Percentiles rank a stretch among this genome's conserved stretches.
Conservation (phyloP, 768 basidiomycete genomes). For the Asterophora lycoperdoides region DNA sequence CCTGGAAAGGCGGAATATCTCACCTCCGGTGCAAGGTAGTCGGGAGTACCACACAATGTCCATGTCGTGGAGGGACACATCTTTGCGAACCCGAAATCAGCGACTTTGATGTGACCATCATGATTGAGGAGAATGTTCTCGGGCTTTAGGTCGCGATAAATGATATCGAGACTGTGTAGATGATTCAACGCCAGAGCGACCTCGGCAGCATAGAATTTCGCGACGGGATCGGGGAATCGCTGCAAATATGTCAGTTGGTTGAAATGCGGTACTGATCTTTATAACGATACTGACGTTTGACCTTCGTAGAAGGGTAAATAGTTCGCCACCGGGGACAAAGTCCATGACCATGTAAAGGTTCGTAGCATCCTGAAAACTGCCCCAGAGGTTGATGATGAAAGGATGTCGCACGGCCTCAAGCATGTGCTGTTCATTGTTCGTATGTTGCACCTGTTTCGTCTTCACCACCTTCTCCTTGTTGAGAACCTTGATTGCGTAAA, state of each 20-base stretch:
- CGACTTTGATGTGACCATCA: conserved; percentile 97
- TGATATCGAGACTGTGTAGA: conserved; percentile 81
- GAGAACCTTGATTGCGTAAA: conserved; percentile 94
- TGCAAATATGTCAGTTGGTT: conserved; percentile 31
- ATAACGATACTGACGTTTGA: conserved; percentile 61
- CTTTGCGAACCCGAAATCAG: conserved; percentile 97
- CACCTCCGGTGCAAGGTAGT: conserved; percentile 96
- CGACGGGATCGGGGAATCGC: conserved; percentile 95
- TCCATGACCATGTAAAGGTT: conserved; percentile 99
- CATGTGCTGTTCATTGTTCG: conserved; percentile 90
- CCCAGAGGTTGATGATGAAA: conserved; percentile 96
- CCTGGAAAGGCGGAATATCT: conserved; percentile 9
- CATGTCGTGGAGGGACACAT: conserved; percentile 82
- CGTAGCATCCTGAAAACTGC: conserved; percentile 84
- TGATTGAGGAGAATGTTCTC: conserved; percentile 91
- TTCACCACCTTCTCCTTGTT: conserved; percentile 89
- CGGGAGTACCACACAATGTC: conserved; percentile 94
- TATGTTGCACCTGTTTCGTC: conserved; percentile 96
- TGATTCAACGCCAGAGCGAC: conserved; percentile 91
- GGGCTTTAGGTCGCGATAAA: conserved; percentile 97
- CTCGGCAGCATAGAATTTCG: conserved; percentile 96
- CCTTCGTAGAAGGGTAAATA: conserved; percentile 89
- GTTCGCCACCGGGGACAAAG: conserved; percentile 94
- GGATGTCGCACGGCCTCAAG: conserved; percentile 84
- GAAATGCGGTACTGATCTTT: background rate